Evolutionary conservation across 2,329 filamentous ascomycete species (phyloP), one percentile per base, ranked within the genome.

Genomic region (Celoporthe dispersa): DNA sequence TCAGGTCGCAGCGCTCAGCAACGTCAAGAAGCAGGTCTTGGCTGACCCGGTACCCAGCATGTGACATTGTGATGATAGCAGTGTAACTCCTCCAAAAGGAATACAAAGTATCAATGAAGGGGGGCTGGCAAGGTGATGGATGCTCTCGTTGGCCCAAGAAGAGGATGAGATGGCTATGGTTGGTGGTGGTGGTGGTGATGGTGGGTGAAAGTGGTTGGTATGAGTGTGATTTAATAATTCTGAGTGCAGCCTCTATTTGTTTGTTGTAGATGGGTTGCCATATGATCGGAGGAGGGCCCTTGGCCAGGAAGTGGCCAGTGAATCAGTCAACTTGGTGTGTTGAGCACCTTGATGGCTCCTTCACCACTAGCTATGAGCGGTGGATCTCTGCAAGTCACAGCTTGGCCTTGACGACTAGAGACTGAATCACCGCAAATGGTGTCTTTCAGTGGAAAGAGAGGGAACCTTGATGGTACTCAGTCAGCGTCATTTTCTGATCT

Each of bases 291-390:
- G 53, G 53, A 28, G 53, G 25, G 11, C 4, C 3, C 25, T 57
- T 37, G 57, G 57, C n/a, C 31, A 31, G 57, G 57, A 60, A 60
- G 57, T 25, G 31, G 57, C 57, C 33, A 37, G 33, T 60, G 57
- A 60, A 60, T 57, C 53, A 33, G 11, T 55, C 12, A 57, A 7
- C 9, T 33, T 57, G 25, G 12, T 31, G 44, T 57, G 53, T 33
- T 19, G 22, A 25, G 57, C 44, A 71, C 69, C 69, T 61, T 69
- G 69, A 71, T 71, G 63, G 69, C 66, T 53, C 69, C 59, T 64
- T 69, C 63, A 66, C 57, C 25, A 37, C 39, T 55, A 61, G 14
- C 14, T 35, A 51, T 70, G 66, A 68, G 44, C 60, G 51, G 37
- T 41, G 60, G 41, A 41, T 53, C 33, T n/a, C 60, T 61, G 12